Evolutionary conservation across 176 grass and related monocot species (phyloP), one percentile per base, ranked within the genome.

Genomic region (Sorghum bicolor): DNA sequence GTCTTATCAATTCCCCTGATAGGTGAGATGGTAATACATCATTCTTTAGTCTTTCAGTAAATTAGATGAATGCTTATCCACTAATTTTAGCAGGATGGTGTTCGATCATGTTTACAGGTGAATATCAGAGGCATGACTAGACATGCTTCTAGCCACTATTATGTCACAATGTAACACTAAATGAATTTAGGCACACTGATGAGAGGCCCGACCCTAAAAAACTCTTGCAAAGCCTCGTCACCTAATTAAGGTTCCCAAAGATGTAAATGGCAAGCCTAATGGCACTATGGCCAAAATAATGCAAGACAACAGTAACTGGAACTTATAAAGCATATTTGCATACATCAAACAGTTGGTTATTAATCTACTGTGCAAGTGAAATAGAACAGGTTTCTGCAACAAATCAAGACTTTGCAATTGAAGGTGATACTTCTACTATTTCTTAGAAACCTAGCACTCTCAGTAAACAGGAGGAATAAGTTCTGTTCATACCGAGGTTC

Each of bases 401-500:
- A 25, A 71, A 20, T 15, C 10, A 5, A 78, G 3, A n/a, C 6
- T 29, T 29, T 25, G 26, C 5, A 55, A 4, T 5, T 11, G 38
- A 33, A 55, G 3, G 3, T 24, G 36, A 15, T 33, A 40, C 0
- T 79, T 12, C n/a, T 6, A 31, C 1, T 25, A 4, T 37, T 30
- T 6, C 28, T 29, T 29, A 0, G 1, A 25, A 3, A 17, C 5
- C 15, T 3, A 65, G 9, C 41, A 11, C 57, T 64, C 5, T 7
- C 31, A 28, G 2, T 43, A 64, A 58, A 16, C 2, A 5, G n/a
- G 5, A 37, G 10, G 11, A 2, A 5, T 17, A 4, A 24, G 74
- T 1, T 7, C 22, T 11, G 9, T 9, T 8, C 24, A 70, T 94
- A 94, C 94, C 94, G 2, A 97, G 85, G 75, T 97, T 97, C 62